These are phyloP conservation scores for Globisporangium viniferum DNA, from an alignment of 352 stramenopile genomes.

Conservation along the genomic window DNA sequence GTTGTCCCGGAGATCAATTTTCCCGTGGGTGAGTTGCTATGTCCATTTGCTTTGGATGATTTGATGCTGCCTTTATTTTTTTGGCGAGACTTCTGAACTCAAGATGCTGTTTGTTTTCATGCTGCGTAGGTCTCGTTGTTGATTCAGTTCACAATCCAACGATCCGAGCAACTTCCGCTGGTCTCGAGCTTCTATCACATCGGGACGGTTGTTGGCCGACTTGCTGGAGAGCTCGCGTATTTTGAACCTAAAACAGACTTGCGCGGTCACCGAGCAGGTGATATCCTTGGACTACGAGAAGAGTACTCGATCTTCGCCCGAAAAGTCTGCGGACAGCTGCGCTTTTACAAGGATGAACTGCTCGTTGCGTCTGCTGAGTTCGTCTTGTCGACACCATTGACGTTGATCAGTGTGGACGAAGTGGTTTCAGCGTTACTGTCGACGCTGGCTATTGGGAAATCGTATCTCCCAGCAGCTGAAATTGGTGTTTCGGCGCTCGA, in stretches of 20 bases:
- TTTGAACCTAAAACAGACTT: conserved; percentile 16
- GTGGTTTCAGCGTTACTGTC: conserved; percentile 39
- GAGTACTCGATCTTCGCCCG: conserved; percentile 50
- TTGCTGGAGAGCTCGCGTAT: conserved; percentile 24
- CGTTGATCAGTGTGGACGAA: conserved; percentile 28
- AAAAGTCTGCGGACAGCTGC: conserved; percentile 41
- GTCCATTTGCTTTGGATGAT: neutral
- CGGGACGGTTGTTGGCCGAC: conserved; percentile 33
- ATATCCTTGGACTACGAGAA: neutral
- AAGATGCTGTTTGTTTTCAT: neutral
- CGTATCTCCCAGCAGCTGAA: conserved; percentile 56
- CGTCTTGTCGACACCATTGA: conserved; percentile 49
- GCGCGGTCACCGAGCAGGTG: neutral
- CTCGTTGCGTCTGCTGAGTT: conserved; percentile 58
- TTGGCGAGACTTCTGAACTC: neutral
- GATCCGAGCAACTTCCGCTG: conserved; percentile 30
- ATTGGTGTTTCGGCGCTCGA: conserved; percentile 57
- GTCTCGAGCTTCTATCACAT: conserved; percentile 68
- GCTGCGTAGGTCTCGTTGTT: conserved; percentile 31
- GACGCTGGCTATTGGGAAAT: conserved; percentile 57
- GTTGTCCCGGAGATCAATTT: conserved; percentile 22
- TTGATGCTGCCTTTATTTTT: neutral
- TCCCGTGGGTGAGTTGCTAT: conserved; percentile 43
- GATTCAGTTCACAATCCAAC: conserved; percentile 31
- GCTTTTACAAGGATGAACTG: conserved; percentile 77